Evolutionary conservation across 371 early-diverging fungal genomes (phyloP).

Genomic region (Mortierella sp.): DNA sequence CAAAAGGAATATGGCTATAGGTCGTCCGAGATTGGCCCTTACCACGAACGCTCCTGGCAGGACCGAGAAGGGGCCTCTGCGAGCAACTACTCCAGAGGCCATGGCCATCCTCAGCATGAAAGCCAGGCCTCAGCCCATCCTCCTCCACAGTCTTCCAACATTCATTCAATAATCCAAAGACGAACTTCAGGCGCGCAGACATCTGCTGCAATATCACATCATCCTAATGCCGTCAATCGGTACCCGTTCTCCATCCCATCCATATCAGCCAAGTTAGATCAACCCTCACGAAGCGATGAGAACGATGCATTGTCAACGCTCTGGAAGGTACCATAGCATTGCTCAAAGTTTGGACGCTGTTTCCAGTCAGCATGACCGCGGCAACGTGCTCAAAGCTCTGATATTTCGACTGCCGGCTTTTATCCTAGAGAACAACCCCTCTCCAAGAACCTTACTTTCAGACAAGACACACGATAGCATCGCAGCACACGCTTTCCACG

Average conservation of each 20-base stretch:
- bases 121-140: slow-evolving; percentile 1
- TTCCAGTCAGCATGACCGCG: no score
- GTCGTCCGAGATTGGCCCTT: no score
- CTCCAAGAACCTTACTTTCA: slow-evolving; percentile 51
- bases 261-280: slow-evolving; percentile 26
- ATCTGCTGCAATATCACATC: slow-evolving; percentile 36
- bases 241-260: slow-evolving; percentile 52
- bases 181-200: not conserved
- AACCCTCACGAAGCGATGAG: slow-evolving; percentile 37
- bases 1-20: no score
- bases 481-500: slow-evolving; percentile 50
- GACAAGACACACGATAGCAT: slow-evolving; percentile 45
- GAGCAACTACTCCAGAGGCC: no score
- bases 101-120: no score
- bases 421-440: slow-evolving; percentile 43
- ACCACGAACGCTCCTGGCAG: no score
- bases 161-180: not conserved
- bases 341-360: no score
- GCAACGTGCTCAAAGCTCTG: no score
- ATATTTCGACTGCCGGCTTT: not conserved
- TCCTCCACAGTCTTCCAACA: slow-evolving; percentile 23
- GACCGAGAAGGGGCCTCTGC: no score
- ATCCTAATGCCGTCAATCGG: slow-evolving; percentile 25
- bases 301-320: slow-evolving; percentile 41
- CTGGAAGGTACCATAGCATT: slow-evolving; percentile 37